Conservation (phyloP, 148 eudicot genomes). For the Camellia sinensis region DNA sequence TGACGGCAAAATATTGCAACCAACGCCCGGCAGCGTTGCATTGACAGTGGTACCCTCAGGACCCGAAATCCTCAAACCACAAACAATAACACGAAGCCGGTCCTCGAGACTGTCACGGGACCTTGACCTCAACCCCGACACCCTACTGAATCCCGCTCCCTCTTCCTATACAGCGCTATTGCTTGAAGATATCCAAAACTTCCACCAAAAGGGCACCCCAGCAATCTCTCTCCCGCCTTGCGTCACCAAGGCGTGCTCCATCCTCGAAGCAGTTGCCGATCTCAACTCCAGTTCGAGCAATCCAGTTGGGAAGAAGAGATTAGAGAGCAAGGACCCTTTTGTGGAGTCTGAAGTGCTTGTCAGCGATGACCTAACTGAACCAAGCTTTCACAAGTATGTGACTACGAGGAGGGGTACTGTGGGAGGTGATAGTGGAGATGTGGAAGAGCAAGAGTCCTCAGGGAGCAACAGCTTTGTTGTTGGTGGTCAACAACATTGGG, state of each 20-base stretch:
- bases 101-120: constrained; percentile 86
- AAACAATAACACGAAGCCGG: constrained; percentile 54
- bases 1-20: constrained; percentile 24
- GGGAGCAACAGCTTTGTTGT: constrained; percentile 75
- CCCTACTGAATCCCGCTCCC: constrained; percentile 45
- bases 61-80: constrained; percentile 52
- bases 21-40: constrained; percentile 31
- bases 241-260: constrained; percentile 69
- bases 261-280: constrained; percentile 92
- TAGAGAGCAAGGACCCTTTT: constrained; percentile 45
- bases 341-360: constrained; percentile 65
- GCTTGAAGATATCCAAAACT: constrained; percentile 89
- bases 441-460: constrained; percentile 76
- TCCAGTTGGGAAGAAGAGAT: constrained; percentile 29
- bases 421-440: constrained; percentile 32
- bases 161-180: constrained; percentile 53
- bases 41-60: constrained; percentile 41
- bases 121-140: constrained; percentile 66
- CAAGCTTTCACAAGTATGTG: constrained; percentile 83
- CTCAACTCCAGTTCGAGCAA: constrained; percentile 65
- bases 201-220: constrained; percentile 64
- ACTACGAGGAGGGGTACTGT: constrained; percentile 60
- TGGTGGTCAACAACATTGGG: constrained; percentile 46
- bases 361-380: constrained; percentile 57
- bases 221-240: constrained; percentile 61